Conservation (phyloP, 106 monocot genomes). For the Posidonia australis region DNA sequence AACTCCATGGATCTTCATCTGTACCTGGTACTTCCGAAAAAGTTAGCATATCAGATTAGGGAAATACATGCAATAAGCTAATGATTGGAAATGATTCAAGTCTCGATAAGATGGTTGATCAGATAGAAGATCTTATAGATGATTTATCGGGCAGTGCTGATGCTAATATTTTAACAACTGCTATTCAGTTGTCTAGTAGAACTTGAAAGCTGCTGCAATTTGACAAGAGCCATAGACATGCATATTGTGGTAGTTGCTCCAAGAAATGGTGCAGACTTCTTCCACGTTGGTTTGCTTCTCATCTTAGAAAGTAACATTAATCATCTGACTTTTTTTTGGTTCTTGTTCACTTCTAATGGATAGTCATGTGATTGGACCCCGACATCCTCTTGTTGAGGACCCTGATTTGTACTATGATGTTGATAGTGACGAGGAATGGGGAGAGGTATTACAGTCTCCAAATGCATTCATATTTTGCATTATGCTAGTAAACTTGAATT, state of each 20-base stretch:
- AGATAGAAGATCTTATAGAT: constrained; percentile 13
- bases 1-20: constrained; percentile 39
- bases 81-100: constrained; percentile 8
- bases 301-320: no score
- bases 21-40: constrained; percentile 13
- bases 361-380: constrained; percentile 51
- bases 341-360: background rate
- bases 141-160: constrained; percentile 2
- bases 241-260: constrained; percentile 89
- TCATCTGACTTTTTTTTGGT: background rate
- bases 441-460: constrained; percentile 46
- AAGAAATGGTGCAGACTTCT: constrained; percentile 61
- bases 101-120: constrained; percentile 19
- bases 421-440: constrained; percentile 98
- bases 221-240: constrained; percentile 84
- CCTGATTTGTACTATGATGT: constrained; percentile 77
- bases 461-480: background rate
- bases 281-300: background rate
- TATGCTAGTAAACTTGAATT: background rate
- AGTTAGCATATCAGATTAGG: constrained; percentile 13
- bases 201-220: constrained; percentile 78
- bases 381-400: constrained; percentile 56
- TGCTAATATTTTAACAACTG: background rate
- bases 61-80: constrained; percentile 1
- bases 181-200: background rate